phyloP scores from a whole-genome alignment of 73 alveolate genomes.

The Stentor roeselii region DNA sequence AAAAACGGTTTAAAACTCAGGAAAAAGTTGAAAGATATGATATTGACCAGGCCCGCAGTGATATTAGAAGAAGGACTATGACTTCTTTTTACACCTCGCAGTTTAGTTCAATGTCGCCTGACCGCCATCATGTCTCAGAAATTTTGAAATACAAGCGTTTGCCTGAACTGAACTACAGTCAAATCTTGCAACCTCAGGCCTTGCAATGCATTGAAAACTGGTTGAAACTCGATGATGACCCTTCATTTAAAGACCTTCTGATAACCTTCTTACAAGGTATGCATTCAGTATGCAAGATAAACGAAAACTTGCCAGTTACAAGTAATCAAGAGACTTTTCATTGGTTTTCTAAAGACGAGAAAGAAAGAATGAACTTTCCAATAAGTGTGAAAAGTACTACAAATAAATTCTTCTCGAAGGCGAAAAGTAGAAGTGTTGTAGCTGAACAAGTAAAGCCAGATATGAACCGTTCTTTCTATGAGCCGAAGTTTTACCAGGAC shows the following conservation, averaged over 20 bases:
- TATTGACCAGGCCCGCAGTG: neutral
- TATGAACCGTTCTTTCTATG: neutral
- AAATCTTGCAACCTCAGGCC: neutral
- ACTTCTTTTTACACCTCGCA: neutral
- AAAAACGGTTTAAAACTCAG: conserved; percentile 1
- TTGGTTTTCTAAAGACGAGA: neutral
- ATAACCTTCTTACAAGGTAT: neutral
- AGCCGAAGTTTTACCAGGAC: neutral
- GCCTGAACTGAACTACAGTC: neutral
- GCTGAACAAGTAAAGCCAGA: neutral
- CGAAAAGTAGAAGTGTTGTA: neutral
- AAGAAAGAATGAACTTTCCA: neutral
- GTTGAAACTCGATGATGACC: neutral
- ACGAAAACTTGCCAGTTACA: neutral
- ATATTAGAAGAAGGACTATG: neutral
- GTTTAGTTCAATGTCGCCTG: neutral
- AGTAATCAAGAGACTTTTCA: neutral
- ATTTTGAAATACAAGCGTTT: neutral
- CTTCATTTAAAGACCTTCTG: neutral
- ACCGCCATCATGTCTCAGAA: neutral
- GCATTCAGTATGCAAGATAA: neutral
- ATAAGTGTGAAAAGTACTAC: neutral
- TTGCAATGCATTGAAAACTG: neutral
- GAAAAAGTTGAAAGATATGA: neutral
- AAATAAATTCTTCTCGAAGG: neutral